Percentiles rank a stretch among this genome's conserved stretches.
phyloP scores from a whole-genome alignment of 805 yeast genomes.

The Nakazawaea ambrosiae region DNA sequence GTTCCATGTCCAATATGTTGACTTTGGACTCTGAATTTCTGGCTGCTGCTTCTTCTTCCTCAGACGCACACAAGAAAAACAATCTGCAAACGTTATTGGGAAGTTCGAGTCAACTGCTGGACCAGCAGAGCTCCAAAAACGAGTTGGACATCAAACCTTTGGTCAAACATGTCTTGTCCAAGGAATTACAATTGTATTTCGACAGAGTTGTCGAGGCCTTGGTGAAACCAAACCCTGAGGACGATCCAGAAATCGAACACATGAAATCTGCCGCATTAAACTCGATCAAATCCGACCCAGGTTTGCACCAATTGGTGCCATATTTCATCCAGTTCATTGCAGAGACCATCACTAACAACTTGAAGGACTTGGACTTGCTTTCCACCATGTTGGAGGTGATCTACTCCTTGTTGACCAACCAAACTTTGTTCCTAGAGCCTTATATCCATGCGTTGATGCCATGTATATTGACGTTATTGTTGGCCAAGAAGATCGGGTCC shows the following conservation, averaged over 20 bases:
- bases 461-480: constrained; percentile 80
- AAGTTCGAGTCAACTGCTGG: constrained; percentile 2
- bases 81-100: constrained; percentile 17
- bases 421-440: constrained; percentile 85
- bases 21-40: constrained; percentile 44
- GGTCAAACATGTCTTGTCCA: constrained; percentile 91
- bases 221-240: constrained; percentile 42
- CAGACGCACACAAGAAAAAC: constrained; percentile 13
- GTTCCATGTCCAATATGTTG: constrained; percentile 65
- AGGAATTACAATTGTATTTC: constrained; percentile 88
- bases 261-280: constrained; percentile 76
- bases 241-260: constrained; percentile 39
- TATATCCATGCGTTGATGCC: constrained; percentile 97
- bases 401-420: constrained; percentile 75
- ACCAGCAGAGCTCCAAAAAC: constrained; percentile 24
- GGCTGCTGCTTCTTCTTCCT: constrained; percentile 24
- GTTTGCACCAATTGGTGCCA: constrained; percentile 93
- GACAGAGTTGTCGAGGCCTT: constrained; percentile 83
- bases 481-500: constrained; percentile 82
- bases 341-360: constrained; percentile 86
- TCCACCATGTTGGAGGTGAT: constrained; percentile 86
- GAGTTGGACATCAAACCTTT: constrained; percentile 73
- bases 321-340: constrained; percentile 94
- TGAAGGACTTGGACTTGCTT: constrained; percentile 62
- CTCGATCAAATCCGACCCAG: constrained; percentile 86